Evolutionary conservation across 2,329 filamentous ascomycete species (phyloP).

Genomic region (Beauveria pseudobassiana): DNA sequence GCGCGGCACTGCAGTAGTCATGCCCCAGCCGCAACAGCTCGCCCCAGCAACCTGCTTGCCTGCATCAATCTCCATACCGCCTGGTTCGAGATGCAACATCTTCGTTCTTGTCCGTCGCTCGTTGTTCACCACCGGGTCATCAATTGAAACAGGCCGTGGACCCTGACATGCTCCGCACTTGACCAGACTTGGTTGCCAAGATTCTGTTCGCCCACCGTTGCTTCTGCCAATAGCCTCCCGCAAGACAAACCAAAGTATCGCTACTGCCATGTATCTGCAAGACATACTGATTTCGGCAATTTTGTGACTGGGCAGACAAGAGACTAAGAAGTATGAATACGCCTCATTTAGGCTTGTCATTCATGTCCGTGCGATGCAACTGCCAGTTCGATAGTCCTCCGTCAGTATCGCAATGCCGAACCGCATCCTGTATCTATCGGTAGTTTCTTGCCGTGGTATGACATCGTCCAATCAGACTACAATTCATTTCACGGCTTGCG

Average conservation of each 20-base stretch:
- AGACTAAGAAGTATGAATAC: not conserved
- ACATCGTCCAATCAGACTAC: not conserved
- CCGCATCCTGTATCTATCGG: not conserved
- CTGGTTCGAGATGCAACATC: not conserved
- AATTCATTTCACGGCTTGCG: not conserved
- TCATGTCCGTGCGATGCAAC: not conserved
- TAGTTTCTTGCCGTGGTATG: not conserved
- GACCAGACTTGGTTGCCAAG: not conserved
- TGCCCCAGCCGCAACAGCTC: not conserved
- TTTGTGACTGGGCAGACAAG: not conserved
- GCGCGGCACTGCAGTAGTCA: not conserved
- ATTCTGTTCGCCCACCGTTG: not conserved
- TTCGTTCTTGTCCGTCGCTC: not conserved
- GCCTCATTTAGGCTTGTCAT: not conserved
- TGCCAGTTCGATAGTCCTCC: not conserved
- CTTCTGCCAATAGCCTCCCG: not conserved
- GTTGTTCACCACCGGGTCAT: not conserved
- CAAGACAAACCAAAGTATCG: not conserved
- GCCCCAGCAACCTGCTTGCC: not conserved
- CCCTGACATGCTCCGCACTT: not conserved
- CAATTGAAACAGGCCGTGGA: not conserved
- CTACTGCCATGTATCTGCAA: not conserved
- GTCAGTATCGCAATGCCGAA: not conserved
- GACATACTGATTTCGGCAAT: not conserved
- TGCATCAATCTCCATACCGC: not conserved